Evolutionary conservation across 164 flowering plant species (phyloP), one percentile per base, ranked within the genome.

Genomic region (Magnolia changhungtana): DNA sequence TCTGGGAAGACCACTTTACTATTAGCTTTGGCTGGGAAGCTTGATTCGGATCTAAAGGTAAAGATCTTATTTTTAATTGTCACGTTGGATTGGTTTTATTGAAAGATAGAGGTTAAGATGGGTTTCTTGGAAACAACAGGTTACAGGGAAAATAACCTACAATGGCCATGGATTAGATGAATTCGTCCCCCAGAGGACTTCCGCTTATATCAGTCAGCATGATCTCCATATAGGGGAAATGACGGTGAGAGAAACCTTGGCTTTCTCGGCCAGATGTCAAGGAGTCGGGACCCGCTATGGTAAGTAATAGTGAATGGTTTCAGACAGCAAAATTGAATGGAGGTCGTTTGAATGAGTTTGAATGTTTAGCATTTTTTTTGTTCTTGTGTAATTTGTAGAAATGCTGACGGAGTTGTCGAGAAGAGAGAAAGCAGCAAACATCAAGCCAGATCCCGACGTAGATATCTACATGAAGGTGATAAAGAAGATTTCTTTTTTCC

Each of bases 131-230:
- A 68, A 59, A 51, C 6, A 14, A 52, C 72, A 89, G 94, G 77
- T 76, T 45, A 81, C 89, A 0, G 92, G 92, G 13, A 83, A 63
- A 69, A 84, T 90, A 19, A 90, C 87, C 55, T 90, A 89, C 79
- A 90, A 90, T 82, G 92, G 94, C 16, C 91, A 89, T 75, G 82
- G 80, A 21, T 78, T 89, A 87, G 63, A 90, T 51, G 94, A 90
- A 77, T 90, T 90, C 85, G 89, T 89, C 20, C 92, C 92, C 14
- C 88, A 87, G 77, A 82, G 90, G 75, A 85, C 91, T 1, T 84
- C 91, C 8, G 89, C 93, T 9, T 88, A 90, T 74, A 87, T 90
- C 49, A 85, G 91, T 72, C 93, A 90, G 75, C 77, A 88, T 75
- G 91, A 90, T 79, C 78, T 85, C 31, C 91, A 87, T 76, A 83